phyloP scores from a whole-genome alignment of 2,329 filamentous ascomycete species.

The Pseudocercospora crystallina region DNA sequence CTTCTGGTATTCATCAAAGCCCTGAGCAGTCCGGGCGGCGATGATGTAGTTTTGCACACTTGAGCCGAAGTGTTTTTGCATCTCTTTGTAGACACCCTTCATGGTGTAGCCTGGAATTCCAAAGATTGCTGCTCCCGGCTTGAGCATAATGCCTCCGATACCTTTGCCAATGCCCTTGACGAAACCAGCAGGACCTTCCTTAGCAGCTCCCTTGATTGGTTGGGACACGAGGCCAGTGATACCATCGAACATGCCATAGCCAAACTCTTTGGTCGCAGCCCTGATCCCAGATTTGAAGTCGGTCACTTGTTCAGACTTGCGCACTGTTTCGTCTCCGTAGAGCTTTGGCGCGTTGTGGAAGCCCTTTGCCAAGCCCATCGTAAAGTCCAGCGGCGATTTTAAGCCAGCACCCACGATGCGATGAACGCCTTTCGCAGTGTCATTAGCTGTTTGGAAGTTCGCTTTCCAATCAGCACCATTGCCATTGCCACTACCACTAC shows the following conservation, averaged over 20 bases:
- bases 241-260: constrained; percentile 71
- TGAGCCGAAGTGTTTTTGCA: constrained; percentile 66
- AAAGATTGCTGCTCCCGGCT: constrained; percentile 66
- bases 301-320: constrained; percentile 76
- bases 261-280: constrained; percentile 69
- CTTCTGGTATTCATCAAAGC: constrained; percentile 62
- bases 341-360: constrained; percentile 85
- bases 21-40: constrained; percentile 72
- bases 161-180: constrained; percentile 78
- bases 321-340: constrained; percentile 80
- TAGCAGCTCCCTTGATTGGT: constrained; percentile 63
- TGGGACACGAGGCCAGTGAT: constrained; percentile 74
- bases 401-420: constrained; percentile 45
- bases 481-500: constrained; percentile 11
- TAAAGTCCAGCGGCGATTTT: constrained; percentile 82
- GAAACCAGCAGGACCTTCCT: constrained; percentile 63
- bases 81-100: constrained; percentile 73
- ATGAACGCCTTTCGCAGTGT: constrained; percentile 37
- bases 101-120: constrained; percentile 68
- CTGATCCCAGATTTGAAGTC: constrained; percentile 72
- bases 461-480: constrained; percentile 18
- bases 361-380: constrained; percentile 75
- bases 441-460: constrained; percentile 29
- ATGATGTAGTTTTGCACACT: constrained; percentile 78
- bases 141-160: constrained; percentile 71